Percentiles rank a stretch among this genome's conserved stretches.
phyloP scores from a whole-genome alignment of 345 rosid species.

The Lenwebbia sp. region DNA sequence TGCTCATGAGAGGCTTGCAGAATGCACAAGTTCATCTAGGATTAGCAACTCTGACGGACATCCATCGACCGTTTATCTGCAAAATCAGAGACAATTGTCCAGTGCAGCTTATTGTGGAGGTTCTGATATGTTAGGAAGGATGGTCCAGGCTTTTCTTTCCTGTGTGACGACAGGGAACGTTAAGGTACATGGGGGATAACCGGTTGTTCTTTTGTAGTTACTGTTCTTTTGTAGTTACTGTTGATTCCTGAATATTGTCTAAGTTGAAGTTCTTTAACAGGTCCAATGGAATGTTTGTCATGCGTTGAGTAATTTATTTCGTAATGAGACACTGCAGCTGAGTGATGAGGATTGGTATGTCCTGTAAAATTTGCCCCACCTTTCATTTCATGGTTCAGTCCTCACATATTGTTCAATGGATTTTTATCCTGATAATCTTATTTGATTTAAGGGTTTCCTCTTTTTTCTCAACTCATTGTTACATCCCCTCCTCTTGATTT shows the following conservation, averaged over 20 bases:
- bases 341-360: conserved; percentile 84
- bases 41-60: not conserved
- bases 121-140: conserved; percentile 51
- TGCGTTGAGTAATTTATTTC: conserved; percentile 76
- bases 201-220: not conserved
- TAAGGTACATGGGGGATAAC: conserved; percentile 41
- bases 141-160: conserved; percentile 88
- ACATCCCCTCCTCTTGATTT: not conserved
- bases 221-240: not conserved
- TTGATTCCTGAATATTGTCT: not conserved
- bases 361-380: conserved; percentile 3
- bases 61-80: conserved; percentile 4
- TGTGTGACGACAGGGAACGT: conserved; percentile 92
- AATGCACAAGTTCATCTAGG: conserved; percentile 8
- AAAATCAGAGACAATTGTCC: conserved; percentile 4
- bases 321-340: conserved; percentile 61
- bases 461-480: not conserved
- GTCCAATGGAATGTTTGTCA: conserved; percentile 99
- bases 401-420: not conserved
- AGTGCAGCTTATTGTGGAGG: conserved; percentile 20
- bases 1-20: conserved; percentile 14
- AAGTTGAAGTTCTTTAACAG: conserved; percentile 28
- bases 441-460: not conserved
- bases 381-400: not conserved
- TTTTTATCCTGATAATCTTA: not conserved